Conservation (phyloP, 129 eudicot genomes). For the Helianthus tuberosus region DNA sequence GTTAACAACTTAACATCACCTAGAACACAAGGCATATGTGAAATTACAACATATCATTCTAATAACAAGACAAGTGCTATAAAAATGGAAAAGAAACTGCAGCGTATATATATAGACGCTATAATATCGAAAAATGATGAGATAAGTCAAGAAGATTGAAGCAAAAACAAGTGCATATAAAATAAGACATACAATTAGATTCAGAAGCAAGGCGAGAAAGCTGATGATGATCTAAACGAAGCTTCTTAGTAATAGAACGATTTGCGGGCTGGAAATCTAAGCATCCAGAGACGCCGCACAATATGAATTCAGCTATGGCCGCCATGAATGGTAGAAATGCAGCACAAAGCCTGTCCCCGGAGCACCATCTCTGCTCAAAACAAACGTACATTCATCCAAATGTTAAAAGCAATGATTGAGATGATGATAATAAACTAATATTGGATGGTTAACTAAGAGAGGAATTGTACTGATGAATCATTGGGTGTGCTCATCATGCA, state of each 20-base stretch:
- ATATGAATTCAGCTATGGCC: constrained; percentile 50
- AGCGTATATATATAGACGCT: too few species aligned
- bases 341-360: constrained; percentile 60
- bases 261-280: constrained; percentile 22
- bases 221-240: constrained; percentile 34
- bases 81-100: too few species aligned
- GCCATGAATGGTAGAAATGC: constrained; percentile 55
- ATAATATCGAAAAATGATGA: too few species aligned
- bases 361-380: constrained; percentile 47
- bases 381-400: neutral
- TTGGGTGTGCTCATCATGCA: constrained; percentile 26
- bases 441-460: neutral
- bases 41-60: too few species aligned
- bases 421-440: neutral
- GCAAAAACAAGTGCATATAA: neutral
- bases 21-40: too few species aligned
- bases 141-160: too few species aligned
- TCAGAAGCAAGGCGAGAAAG: constrained; percentile 52
- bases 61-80: too few species aligned
- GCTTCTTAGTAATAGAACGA: constrained; percentile 25
- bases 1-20: too few species aligned
- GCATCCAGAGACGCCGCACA: constrained; percentile 53
- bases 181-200: constrained; percentile 53
- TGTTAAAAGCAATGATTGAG: neutral
- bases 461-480: constrained; percentile 26